Conservation (phyloP, 2,329 filamentous ascomycete genomes). For the Capronia epimyces region DNA sequence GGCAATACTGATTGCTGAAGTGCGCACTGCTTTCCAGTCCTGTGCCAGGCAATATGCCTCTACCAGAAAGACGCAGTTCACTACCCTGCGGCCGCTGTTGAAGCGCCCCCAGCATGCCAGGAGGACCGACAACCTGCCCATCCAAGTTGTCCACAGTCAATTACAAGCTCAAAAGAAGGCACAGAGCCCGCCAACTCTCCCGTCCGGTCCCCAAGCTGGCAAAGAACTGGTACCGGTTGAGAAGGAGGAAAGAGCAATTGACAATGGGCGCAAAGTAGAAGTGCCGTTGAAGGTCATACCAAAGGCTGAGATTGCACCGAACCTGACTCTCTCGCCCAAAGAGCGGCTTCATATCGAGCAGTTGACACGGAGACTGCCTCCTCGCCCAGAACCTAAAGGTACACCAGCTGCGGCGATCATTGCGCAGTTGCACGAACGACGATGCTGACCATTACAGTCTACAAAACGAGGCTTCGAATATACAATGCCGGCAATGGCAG, state of each 20-base stretch:
- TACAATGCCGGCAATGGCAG: constrained; percentile 68
- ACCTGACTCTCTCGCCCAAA: constrained; percentile 26
- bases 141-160: constrained; percentile 20
- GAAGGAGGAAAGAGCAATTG: constrained; percentile 17
- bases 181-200: neutral
- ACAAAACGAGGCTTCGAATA: constrained; percentile 55
- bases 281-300: constrained; percentile 27
- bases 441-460: constrained; percentile 17
- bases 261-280: constrained; percentile 19
- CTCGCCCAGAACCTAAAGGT: constrained; percentile 18
- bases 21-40: constrained; percentile 22
- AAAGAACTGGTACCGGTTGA: constrained; percentile 18
- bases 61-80: constrained; percentile 18
- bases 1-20: constrained; percentile 19
- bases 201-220: neutral
- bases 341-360: constrained; percentile 29
- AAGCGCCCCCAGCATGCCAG: constrained; percentile 5
- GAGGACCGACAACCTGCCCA: constrained; percentile 13
- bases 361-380: constrained; percentile 23
- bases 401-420: neutral
- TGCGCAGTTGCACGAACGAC: neutral
- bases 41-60: constrained; percentile 22
- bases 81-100: constrained; percentile 12
- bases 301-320: constrained; percentile 25
- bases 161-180: constrained; percentile 10